phyloP scores from a whole-genome alignment of 306 rosid species.

The Corylus americana region DNA sequence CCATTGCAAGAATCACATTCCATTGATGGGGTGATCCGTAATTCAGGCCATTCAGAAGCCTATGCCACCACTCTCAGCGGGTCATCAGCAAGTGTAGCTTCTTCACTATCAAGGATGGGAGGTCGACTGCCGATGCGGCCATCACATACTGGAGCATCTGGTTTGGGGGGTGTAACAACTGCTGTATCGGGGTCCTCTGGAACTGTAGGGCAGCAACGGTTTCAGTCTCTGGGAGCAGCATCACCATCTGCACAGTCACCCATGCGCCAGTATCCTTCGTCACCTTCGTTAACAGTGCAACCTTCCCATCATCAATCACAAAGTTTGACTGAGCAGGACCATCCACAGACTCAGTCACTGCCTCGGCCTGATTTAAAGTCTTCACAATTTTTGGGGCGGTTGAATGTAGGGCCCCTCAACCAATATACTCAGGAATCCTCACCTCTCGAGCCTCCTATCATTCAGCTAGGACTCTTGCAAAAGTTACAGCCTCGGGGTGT shows the following conservation, averaged over 20 bases:
- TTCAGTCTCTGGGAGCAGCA: conserved; percentile 43
- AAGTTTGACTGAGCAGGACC: conserved; percentile 45
- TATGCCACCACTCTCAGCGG: conserved; percentile 43
- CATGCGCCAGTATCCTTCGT: conserved; percentile 46
- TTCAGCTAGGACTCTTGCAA: conserved; percentile 35
- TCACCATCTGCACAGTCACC: conserved; percentile 57
- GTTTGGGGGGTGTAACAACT: conserved; percentile 37
- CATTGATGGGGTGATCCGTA: conserved; percentile 39
- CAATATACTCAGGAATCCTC: conserved; percentile 45
- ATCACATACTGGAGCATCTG: conserved; percentile 35
- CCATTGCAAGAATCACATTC: conserved; percentile 48
- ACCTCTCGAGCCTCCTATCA: conserved; percentile 31
- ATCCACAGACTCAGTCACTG: conserved; percentile 24
- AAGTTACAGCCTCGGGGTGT: conserved; percentile 52
- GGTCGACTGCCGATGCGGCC: conserved; percentile 34
- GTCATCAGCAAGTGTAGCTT: conserved; percentile 32
- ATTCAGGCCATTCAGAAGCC: conserved; percentile 41
- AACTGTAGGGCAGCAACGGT: conserved; percentile 43
- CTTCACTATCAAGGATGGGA: conserved; percentile 45
- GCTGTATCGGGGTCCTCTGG: conserved; percentile 48
- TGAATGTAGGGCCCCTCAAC: conserved; percentile 29
- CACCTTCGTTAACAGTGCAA: conserved; percentile 33
- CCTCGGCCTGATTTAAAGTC: conserved; percentile 37
- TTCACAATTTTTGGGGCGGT: conserved; percentile 39
- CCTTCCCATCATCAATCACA: conserved; percentile 44